Conservation (phyloP, 768 basidiomycete species). For the Termitomyces sp. region DNA sequence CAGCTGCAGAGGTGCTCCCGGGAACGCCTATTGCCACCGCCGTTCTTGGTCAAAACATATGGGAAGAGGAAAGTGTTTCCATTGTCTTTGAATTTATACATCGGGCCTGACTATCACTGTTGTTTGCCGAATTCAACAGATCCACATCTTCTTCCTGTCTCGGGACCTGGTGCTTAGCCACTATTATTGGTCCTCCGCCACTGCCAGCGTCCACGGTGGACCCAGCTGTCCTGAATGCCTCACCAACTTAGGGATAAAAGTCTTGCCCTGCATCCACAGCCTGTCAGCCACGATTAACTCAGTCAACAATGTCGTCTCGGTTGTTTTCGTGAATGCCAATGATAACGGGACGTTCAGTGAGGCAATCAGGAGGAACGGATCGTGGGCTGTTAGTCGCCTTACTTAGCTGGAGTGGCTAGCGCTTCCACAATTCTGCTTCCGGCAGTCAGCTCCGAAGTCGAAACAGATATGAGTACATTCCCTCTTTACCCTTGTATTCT, state of each 20-base stretch:
- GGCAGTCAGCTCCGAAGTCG: too few species aligned
- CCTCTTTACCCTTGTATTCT: not conserved
- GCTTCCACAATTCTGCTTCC: too few species aligned
- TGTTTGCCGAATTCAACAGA: not conserved
- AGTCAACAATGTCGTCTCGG: not conserved
- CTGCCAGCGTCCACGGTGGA: not conserved
- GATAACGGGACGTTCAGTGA: not conserved
- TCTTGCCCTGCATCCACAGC: not conserved
- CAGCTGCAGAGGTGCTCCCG: not conserved
- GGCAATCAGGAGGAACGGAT: not conserved
- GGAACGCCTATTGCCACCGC: not conserved
- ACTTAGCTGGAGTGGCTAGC: too few species aligned
- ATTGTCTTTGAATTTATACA: not conserved
- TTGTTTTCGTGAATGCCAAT: not conserved
- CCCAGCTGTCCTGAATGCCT: not conserved
- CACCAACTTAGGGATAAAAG: not conserved
- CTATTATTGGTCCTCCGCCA: not conserved
- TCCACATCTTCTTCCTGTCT: not conserved
- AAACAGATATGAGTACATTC: too few species aligned
- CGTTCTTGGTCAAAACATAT: not conserved
- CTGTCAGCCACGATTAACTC: not conserved
- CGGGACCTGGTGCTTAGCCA: not conserved
- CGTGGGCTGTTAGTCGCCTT: not conserved
- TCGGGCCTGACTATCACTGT: not conserved
- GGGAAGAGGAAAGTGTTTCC: not conserved